phyloP scores from a whole-genome alignment of 768 basidiomycete genomes.

The Lepiota brunneoincarnata region DNA sequence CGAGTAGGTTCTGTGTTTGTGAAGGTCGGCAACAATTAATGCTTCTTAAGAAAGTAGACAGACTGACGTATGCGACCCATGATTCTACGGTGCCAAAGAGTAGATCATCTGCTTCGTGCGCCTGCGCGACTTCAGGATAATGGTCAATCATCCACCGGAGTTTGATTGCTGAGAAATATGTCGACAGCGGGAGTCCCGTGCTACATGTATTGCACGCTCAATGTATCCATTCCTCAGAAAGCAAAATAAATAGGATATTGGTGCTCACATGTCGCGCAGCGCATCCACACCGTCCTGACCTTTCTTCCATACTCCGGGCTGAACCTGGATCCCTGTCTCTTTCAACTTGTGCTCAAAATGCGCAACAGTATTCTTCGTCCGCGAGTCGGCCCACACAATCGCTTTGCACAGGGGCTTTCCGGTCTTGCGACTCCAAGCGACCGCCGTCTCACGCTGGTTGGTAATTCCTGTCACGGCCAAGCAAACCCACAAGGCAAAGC shows the following conservation, averaged over 20 bases:
- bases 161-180: slow-evolving; percentile 97
- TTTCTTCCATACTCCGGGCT: slow-evolving; percentile 62
- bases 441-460: slow-evolving; percentile 95
- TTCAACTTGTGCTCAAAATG: slow-evolving; percentile 72
- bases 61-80: slow-evolving; percentile 87
- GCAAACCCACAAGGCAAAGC: slow-evolving; percentile 9
- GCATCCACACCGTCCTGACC: slow-evolving; percentile 67
- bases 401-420: slow-evolving; percentile 87
- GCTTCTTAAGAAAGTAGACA: neutral
- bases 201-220: slow-evolving; percentile 33
- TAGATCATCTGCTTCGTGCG: slow-evolving; percentile 79
- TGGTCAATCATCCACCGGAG: slow-evolving; percentile 97
- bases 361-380: slow-evolving; percentile 84
- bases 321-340: slow-evolving; percentile 71
- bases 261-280: slow-evolving; percentile 63
- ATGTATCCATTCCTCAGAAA: slow-evolving; percentile 1
- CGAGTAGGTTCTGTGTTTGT: slow-evolving; percentile 68
- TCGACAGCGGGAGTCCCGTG: slow-evolving; percentile 92
- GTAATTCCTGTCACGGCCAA: slow-evolving; percentile 78
- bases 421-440: slow-evolving; percentile 88
- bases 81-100: slow-evolving; percentile 96
- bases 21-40: neutral
- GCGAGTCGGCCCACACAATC: slow-evolving; percentile 96
- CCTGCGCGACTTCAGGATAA: slow-evolving; percentile 66
- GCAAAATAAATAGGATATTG: slow-evolving; percentile 8